These are phyloP conservation scores for Takashimella tepidaria DNA, from an alignment of 1,284 basidiomycete genomes.

Conservation along the genomic window DNA sequence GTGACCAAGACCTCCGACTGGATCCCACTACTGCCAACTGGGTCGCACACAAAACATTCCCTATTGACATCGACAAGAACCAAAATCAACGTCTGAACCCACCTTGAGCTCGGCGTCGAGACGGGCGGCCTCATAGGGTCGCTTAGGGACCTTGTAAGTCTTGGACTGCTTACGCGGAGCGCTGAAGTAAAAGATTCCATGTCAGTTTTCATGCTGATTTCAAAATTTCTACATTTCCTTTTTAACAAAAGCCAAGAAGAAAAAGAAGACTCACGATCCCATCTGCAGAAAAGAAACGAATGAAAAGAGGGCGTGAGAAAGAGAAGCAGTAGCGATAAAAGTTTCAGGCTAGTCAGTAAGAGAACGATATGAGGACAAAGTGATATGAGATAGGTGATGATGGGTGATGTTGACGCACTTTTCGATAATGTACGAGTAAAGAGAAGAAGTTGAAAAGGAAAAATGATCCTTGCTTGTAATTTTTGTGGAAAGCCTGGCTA, in stretches of 20 bases:
- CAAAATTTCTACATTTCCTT: no score
- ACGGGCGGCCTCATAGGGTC: conserved; percentile 95
- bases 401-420: conserved; percentile 9
- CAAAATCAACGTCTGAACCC: no score
- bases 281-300: conserved; percentile 6
- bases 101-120: conserved; percentile 98
- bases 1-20: no score
- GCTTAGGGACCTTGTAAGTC: conserved; percentile 97
- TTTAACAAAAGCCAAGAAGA: not conserved
- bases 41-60: no score
- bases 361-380: conserved; percentile 4
- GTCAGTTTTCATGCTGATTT: no score
- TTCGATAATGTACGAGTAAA: conserved; percentile 18
- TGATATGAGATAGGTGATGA: not conserved
- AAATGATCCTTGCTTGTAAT: conserved; percentile 1
- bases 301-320: not conserved
- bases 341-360: not conserved
- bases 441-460: conserved; percentile 3
- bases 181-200: conserved; percentile 17
- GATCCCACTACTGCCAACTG: no score
- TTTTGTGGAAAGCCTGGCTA: not conserved
- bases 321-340: not conserved
- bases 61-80: no score
- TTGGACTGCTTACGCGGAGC: conserved; percentile 48
- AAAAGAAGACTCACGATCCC: conserved; percentile 1